Base-by-base conservation (phyloP, 441 rosid species). In the Francoa sonchifolia region DNA sequence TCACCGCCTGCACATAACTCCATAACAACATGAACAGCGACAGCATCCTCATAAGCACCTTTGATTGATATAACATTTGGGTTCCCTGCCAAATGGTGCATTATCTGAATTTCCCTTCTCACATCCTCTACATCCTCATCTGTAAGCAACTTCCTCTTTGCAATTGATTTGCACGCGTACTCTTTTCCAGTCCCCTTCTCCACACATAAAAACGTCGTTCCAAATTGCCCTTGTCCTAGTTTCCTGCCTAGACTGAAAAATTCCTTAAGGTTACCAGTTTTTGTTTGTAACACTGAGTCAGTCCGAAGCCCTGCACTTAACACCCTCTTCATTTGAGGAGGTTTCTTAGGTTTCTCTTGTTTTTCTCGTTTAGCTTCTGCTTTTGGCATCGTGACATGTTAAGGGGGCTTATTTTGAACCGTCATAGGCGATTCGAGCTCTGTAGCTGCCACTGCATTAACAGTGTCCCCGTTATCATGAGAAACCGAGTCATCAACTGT, bases 171-270 rank as follows among this genome's bases (percentile, higher is more conserved):
- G 72, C 94, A 87, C 0, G 97, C 97, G 32, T 55, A 87, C 42
- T 77, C 67, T 21, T 66, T 72, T 6, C 76, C 69, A 0, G 86
- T 78, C 1, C 52, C 67, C 58, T 82, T 87, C 56, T 75, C 94
- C 28, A 67, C 40, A 19, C 94, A 82, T 12, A 83, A 68, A 54
- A 76, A 83, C 3, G 94, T 82, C 0, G 82, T 87, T 18, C 97
- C 97, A 3, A 87, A 87, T 33, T 87, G 97, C 19, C 97, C 97
- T 60, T 87, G 97, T 40, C 97, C 97, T 19, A 87, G 72, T 71
- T 83, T 87, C 78, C 65, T 83, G 47, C 97, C 97, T 55, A 80
- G 13, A 27, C 48, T 69, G 43, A 59, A 87, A 11, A 76, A 72
- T 47, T 83, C 95, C 66, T 76, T 87, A 20, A 87, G 74, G 44